Evolutionary conservation across 495 filamentous ascomycete genomes (phyloP), one percentile per base, ranked within the genome.

Genomic region (Hypomontagnella submonticulosa): DNA sequence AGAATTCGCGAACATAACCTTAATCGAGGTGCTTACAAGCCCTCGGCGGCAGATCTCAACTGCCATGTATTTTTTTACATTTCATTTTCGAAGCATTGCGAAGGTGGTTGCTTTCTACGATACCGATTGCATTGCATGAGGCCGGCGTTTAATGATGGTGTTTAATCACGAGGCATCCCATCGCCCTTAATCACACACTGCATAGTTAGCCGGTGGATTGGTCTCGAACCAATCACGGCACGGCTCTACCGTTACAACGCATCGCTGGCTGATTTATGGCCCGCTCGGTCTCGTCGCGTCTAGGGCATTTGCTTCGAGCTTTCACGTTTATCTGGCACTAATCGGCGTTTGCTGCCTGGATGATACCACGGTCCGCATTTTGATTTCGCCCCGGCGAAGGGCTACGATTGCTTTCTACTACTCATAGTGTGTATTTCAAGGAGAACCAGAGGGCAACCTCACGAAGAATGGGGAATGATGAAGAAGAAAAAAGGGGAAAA

Each of bases 21-120:
- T 40, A 54, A 43, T 47, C 53, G 66, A 66, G 55, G 54, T 63
- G 65, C 61, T 34, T 47, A 60, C 67, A 62, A 71, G 47, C 74
- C 73, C 71, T 71, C 68, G 50, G 57, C 54, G 72, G 68, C 53
- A 67, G 73, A 75, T 50, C 64, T 44, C 55, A 41, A 57, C 75
- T 78, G 79, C 74, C 72, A 44, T 79, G 79, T 80, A 79, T 63
- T 77, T 63, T n/a, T 73, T 73, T 67, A 64, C 66, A 74, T 70
- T 52, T 15, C 67, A 19, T 62, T 67, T 64, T 64, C 34, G 60
- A 62, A 75, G 75, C 72, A 77, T 77, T 69, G 71, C 71, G 69
- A 75, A 74, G 67, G 71, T 68, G 71, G 48, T 58, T 69, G 58
- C 58, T 69, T 73, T 74, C 76, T 70, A 80, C 70, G 71, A 76